Evolutionary conservation across 169 alveolate genomes (phyloP).

Genomic region (Perkinsus olseni): DNA sequence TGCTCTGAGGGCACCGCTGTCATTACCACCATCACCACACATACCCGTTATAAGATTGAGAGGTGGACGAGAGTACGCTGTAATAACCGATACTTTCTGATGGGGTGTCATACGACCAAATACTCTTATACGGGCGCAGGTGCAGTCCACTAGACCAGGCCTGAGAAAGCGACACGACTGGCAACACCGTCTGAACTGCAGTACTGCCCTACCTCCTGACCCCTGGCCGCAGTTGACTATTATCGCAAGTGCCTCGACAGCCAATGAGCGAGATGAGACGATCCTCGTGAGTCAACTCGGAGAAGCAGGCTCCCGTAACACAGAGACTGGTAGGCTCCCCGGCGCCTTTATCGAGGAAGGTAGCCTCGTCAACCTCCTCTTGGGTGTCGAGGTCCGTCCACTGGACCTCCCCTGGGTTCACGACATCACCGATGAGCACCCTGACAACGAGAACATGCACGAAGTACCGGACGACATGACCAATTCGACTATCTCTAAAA

Average conservation of each 20-base stretch:
- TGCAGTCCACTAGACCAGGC: background rate
- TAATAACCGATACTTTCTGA: background rate
- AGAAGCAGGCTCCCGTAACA: background rate
- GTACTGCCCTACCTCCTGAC: background rate
- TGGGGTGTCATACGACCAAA: background rate
- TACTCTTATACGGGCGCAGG: background rate
- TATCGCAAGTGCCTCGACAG: background rate
- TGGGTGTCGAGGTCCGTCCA: background rate
- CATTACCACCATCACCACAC: constrained; percentile 3
- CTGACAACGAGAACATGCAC: background rate
- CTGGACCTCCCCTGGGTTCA: background rate
- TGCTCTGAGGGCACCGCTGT: background rate
- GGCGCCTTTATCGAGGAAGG: background rate
- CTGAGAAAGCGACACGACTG: background rate
- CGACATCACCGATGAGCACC: background rate
- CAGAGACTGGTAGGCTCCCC: background rate
- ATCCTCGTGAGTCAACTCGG: background rate
- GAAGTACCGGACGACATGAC: too few species aligned
- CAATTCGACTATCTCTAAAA: too few species aligned
- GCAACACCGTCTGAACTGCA: background rate
- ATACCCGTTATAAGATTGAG: background rate
- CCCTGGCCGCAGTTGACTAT: background rate
- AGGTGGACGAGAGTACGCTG: background rate
- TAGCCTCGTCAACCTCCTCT: background rate
- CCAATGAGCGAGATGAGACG: background rate